phyloP scores from a whole-genome alignment of 768 basidiomycete genomes.

The Auriscalpium vulgare region DNA sequence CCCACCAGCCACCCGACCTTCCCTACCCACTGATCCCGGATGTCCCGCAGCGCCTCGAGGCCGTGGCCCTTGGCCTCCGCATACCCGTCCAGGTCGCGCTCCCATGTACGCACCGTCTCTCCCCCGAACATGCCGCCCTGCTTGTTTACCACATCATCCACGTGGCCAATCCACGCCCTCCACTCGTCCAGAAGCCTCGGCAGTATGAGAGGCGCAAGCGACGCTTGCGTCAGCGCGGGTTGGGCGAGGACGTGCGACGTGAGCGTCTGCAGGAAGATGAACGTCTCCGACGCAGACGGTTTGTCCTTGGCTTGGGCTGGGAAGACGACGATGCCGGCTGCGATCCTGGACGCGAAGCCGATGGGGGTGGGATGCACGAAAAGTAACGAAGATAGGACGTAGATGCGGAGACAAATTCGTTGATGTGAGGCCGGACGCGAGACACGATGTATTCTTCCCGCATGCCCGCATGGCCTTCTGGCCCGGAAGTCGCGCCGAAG shows the following conservation, averaged over 20 bases:
- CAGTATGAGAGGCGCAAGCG: constrained; percentile 48
- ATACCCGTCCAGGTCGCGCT: constrained; percentile 57
- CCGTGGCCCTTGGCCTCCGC: constrained; percentile 44
- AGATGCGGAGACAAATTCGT: constrained; percentile 70
- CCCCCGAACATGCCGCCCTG: constrained; percentile 75
- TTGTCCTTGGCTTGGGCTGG: constrained; percentile 54
- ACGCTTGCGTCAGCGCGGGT: constrained; percentile 55
- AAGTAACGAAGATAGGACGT: constrained; percentile 84
- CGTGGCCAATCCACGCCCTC: constrained; percentile 65
- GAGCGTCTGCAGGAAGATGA: constrained; percentile 58
- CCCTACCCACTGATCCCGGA: constrained; percentile 59
- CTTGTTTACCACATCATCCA: constrained; percentile 63
- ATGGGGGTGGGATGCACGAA: constrained; percentile 40
- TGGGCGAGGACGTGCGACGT: constrained; percentile 63
- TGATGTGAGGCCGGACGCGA: constrained; percentile 64
- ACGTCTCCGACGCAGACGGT: constrained; percentile 68
- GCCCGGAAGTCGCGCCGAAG: constrained; percentile 3
- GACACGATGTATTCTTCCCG: constrained; percentile 74
- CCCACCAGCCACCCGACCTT: constrained; percentile 80
- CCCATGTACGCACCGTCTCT: constrained; percentile 65
- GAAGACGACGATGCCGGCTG: constrained; percentile 23
- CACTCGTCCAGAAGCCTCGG: constrained; percentile 68
- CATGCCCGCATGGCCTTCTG: constrained; percentile 40
- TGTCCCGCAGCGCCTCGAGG: constrained; percentile 32
- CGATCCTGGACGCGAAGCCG: constrained; percentile 16